Evolutionary conservation across 129 eudicot genomes (phyloP).

Genomic region (Helianthus annuus): DNA sequence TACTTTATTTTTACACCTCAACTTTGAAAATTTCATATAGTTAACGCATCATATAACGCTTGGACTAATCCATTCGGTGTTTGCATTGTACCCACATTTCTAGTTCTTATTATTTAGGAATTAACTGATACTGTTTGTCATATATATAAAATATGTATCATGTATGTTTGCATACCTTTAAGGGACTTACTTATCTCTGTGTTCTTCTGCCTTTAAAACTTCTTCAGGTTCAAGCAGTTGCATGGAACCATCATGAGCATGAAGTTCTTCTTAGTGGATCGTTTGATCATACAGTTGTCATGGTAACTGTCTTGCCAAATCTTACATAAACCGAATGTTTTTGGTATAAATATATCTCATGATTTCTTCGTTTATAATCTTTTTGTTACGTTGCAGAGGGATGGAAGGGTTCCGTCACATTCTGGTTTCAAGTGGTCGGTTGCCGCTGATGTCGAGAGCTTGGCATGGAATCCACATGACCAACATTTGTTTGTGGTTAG

Average conservation of each 20-base stretch:
- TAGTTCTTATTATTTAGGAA: neutral
- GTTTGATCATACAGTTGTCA: constrained; percentile 81
- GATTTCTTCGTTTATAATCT: neutral
- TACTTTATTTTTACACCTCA: no score
- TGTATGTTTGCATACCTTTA: neutral
- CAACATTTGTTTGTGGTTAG: constrained; percentile 72
- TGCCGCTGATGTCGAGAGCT: constrained; percentile 60
- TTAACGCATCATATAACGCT: no score
- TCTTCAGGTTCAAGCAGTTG: constrained; percentile 88
- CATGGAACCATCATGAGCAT: constrained; percentile 77
- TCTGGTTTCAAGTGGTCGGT: constrained; percentile 79
- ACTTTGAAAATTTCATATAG: no score
- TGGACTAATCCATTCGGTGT: no score
- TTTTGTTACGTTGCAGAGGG: constrained; percentile 53
- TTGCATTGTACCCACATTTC: no score
- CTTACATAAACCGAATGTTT: neutral
- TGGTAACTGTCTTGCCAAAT: constrained; percentile 48
- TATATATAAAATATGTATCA: neutral
- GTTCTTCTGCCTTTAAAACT: neutral
- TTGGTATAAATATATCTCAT: neutral
- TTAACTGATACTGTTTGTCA: neutral
- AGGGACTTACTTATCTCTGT: constrained; percentile 9
- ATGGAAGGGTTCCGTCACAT: constrained; percentile 66
- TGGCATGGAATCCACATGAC: constrained; percentile 73
- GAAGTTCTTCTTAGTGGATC: constrained; percentile 93